These are phyloP conservation scores for Penicillium verhagenii DNA, from an alignment of 495 filamentous ascomycete species.

Conservation along the genomic window DNA sequence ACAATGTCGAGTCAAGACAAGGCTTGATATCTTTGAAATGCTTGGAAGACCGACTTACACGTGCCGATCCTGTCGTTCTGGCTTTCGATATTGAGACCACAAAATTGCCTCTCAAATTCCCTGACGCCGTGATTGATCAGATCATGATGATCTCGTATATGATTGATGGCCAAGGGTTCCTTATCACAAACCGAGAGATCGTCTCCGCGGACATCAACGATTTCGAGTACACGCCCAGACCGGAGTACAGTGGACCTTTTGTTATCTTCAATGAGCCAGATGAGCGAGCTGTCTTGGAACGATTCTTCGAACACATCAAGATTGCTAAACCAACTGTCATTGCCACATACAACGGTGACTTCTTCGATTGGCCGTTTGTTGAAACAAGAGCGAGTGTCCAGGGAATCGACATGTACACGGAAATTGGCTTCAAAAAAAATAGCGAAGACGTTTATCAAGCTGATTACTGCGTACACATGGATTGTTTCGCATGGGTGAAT, in stretches of 20 bases:
- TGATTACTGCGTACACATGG: conserved; percentile 95
- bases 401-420: conserved; percentile 99
- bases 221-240: conserved; percentile 97
- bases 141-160: conserved; percentile 99
- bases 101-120: conserved; percentile 95
- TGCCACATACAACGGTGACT: conserved; percentile 99
- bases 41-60: conserved; percentile 82
- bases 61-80: conserved; percentile 93
- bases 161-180: conserved; percentile 97
- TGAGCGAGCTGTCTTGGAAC: conserved; percentile 81
- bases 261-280: conserved; percentile 98
- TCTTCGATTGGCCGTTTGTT: conserved; percentile 99
- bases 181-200: conserved; percentile 98
- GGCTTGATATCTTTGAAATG: conserved; percentile 76
- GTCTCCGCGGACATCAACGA: conserved; percentile 97
- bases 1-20: conserved; percentile 91
- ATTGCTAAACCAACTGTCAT: conserved; percentile 93
- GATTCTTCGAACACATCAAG: conserved; percentile 95
- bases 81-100: conserved; percentile 99
- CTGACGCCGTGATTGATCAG: conserved; percentile 92
- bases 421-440: conserved; percentile 95
- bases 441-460: conserved; percentile 94
- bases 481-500: conserved; percentile 98
- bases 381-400: conserved; percentile 87
- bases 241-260: conserved; percentile 92